Base-by-base conservation (phyloP, 73 alveolate genomes). In the Blepharisma japonicum region DNA sequence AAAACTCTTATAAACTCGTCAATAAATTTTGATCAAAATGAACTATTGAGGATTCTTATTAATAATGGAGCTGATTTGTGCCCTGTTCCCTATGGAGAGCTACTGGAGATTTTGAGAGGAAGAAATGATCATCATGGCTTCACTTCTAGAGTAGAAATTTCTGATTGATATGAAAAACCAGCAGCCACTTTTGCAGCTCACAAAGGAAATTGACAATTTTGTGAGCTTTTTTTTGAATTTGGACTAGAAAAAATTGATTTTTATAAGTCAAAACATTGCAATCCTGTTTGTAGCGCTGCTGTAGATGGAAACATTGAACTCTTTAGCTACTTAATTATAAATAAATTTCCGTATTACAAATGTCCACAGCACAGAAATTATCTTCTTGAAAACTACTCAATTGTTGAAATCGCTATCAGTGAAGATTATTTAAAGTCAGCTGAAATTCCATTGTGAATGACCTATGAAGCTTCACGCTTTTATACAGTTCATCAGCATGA, bases 401-500 rank as follows among this genome's bases (percentile, higher is more conserved):
- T 61, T 20, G 14, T 61, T 8, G 46, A 61, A 61, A 14, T 61
- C 47, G 74, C 23, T 61, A 14, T 61, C 0, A 61, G 74, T 61
- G 50, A n/a, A 20, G 74, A 5, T 14, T 9, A 61, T 61, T 14
- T 14, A 61, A 9, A 14, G 47, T 14, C 14, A 9, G 14, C 23
- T 11, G 47, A n/a, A 8, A 14, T 61, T 25, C 74, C 74, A 18
- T 48, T 14, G 5, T n/a, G 23, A 61, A 61, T 61, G 74, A 8
- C 5, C 18, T 61, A 61, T 61, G 74, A 61, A 61, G 74, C 74
- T 25, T n/a, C 74, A 14, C 74, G 23, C 47, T 61, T 20, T 61
- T 61, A 61, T 61, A 61, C 23, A 14, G 14, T 11, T 1, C 14
- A 61, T 14, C 18, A 25, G 14, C 39, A 18, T 5, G 46, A 8